Conservation (phyloP, 2,329 filamentous ascomycete species). For the Didymella pomorum region DNA sequence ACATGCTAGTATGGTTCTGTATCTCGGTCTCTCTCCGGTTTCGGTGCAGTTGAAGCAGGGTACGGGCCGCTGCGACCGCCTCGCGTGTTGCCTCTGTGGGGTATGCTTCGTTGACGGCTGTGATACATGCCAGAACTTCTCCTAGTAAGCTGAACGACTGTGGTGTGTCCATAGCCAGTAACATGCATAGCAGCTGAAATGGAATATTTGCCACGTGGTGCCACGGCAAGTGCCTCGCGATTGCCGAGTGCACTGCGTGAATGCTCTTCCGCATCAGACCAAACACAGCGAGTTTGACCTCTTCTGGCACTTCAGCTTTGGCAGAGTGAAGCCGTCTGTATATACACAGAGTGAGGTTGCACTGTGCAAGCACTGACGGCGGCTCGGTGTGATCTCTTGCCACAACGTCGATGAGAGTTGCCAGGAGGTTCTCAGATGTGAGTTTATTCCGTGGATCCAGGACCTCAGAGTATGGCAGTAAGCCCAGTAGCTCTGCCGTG, state of each 20-base stretch:
- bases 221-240: slow-evolving; percentile 1
- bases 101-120: slow-evolving; percentile 7
- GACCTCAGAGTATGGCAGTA: slow-evolving; percentile 7
- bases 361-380: slow-evolving; percentile 6
- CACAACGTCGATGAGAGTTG: slow-evolving; percentile 1
- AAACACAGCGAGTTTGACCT: not conserved
- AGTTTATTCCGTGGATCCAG: slow-evolving; percentile 8
- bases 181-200: slow-evolving; percentile 10
- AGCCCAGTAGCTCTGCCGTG: slow-evolving; percentile 6
- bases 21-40: slow-evolving; percentile 6
- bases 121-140: not conserved
- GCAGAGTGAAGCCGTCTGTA: slow-evolving; percentile 5
- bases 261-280: slow-evolving; percentile 3
- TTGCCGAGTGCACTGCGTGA: slow-evolving; percentile 6
- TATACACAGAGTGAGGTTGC: slow-evolving; percentile 6
- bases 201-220: slow-evolving; percentile 12
- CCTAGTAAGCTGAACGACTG: slow-evolving; percentile 1
- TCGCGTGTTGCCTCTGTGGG: slow-evolving; percentile 9
- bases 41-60: slow-evolving; percentile 6
- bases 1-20: slow-evolving; percentile 6
- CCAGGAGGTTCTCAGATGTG: not conserved
- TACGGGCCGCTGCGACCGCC: slow-evolving; percentile 5
- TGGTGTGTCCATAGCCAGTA: slow-evolving; percentile 1
- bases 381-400: slow-evolving; percentile 6
- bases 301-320: not conserved